A percentile compares a stretch with the other conserved stretches of the same genome.
Conservation (phyloP, 192 early-diverging fungal genomes). For the Mortierella alpina region DNA sequence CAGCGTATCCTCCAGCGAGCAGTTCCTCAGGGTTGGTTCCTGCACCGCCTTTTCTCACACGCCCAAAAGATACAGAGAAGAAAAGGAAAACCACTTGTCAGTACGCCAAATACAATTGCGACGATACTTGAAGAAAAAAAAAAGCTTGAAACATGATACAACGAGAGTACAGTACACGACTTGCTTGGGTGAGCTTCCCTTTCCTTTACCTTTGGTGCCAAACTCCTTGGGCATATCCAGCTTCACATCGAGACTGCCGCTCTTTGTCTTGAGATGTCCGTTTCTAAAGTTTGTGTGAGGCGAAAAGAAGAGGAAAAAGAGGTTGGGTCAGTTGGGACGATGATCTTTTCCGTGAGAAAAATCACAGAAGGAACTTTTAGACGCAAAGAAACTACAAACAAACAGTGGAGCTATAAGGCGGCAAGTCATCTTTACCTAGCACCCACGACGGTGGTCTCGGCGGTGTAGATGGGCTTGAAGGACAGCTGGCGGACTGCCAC, state of each 20-base stretch:
- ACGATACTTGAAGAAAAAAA: not conserved
- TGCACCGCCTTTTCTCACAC: slow-evolving; percentile 47
- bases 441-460: slow-evolving; percentile 63
- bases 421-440: slow-evolving; percentile 36
- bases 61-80: not conserved
- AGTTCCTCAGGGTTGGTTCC: slow-evolving; percentile 72
- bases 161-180: too few relatives aligned
- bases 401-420: too few relatives aligned
- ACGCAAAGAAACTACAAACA: not conserved
- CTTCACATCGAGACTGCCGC: slow-evolving; percentile 58
- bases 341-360: slow-evolving; percentile 38
- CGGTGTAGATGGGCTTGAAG: slow-evolving; percentile 69
- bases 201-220: slow-evolving; percentile 35
- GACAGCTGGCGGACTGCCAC: slow-evolving; percentile 35
- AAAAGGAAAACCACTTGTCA: not conserved
- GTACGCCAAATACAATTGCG: not conserved
- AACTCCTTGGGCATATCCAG: slow-evolving; percentile 68
- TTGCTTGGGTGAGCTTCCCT: not conserved
- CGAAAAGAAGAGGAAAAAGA: not conserved
- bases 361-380: not conserved
- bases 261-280: slow-evolving; percentile 65
- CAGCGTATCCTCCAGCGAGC: slow-evolving; percentile 65
- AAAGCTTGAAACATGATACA: too few relatives aligned
- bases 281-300: too few relatives aligned
- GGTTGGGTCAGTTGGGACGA: slow-evolving; percentile 8